Base-by-base conservation (phyloP, 2,329 filamentous ascomycete species). In the Verticillium albo-atrum region DNA sequence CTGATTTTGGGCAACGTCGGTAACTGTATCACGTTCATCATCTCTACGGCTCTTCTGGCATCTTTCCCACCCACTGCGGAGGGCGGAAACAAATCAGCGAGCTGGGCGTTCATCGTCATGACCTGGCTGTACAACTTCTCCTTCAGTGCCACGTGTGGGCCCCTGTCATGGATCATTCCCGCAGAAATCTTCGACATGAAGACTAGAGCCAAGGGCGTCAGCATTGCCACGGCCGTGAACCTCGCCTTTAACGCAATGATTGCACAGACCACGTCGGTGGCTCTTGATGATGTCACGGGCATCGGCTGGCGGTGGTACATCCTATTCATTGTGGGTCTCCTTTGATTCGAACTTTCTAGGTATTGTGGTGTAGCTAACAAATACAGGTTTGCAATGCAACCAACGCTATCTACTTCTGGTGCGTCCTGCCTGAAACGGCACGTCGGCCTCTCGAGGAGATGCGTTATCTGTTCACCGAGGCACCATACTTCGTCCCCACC, bases 101-200 rank as follows among this genome's bases (percentile, higher is more conserved):
- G 81, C 6, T 91, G 88, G 87, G 89, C 85, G 1, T 94, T 93
- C 73, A 93, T 93, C 62, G 68, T 62, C 50, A 80, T 84, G 66
- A 93, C 89, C 1, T 93, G 90, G 90, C 70, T 90, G 1, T 93
- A 91, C 79, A 92, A 93, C 74, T 89, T 92, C 76, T 88, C 81
- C 50, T 92, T 91, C 79, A 88, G 82, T 3, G 81, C 82, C 34
- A 89, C 88, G 2, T 90, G 87, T 61, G 89, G 89, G 25, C 89
- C 89, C 0, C 74, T 92, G 1, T 74, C 71, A 0, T 82, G 74
- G 81, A 82, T 83, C 64, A 85, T 87, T 61, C 84, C 84, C 0
- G 86, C 89, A 55, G 89, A 91, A 69, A 88, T 91, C 47, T 92
- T 92, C 74, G 89, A 92, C 72, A 92, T 88, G 2, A 84, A 87